Evolutionary conservation across 2,329 filamentous ascomycete genomes (phyloP).

Genomic region (Trichoderma cornu-damae): DNA sequence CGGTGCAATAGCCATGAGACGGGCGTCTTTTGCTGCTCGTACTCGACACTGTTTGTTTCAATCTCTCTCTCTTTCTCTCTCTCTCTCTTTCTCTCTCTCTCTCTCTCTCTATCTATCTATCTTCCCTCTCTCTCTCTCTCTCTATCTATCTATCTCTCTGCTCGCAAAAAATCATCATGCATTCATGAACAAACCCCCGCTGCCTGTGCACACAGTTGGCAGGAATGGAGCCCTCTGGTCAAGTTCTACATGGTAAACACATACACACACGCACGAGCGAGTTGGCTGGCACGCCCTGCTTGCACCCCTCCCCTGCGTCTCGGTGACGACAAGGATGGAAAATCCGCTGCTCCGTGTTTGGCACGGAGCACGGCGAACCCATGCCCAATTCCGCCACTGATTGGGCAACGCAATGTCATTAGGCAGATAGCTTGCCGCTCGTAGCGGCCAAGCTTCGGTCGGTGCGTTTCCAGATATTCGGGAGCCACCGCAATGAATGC

Average conservation of each 20-base stretch:
- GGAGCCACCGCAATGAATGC: slow-evolving; percentile 26
- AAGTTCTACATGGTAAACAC: background rate
- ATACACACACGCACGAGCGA: background rate
- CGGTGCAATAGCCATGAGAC: background rate
- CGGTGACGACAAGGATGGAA: slow-evolving; percentile 24
- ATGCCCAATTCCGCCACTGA: slow-evolving; percentile 21
- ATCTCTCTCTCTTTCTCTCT: background rate
- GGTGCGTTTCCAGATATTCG: slow-evolving; percentile 33
- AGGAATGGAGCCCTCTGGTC: background rate
- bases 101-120: too few species aligned
- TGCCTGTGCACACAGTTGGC: background rate
- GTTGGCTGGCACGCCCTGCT: slow-evolving; percentile 11
- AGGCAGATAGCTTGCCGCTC: slow-evolving; percentile 23
- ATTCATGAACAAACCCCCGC: too few species aligned
- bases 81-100: too few species aligned
- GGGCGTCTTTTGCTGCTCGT: background rate
- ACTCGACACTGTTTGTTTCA: background rate
- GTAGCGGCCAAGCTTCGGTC: slow-evolving; percentile 27
- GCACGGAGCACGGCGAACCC: background rate
- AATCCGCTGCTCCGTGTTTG: background rate
- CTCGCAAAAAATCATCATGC: too few species aligned
- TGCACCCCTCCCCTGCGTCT: slow-evolving; percentile 27
- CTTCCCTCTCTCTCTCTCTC: too few species aligned
- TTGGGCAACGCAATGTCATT: slow-evolving; percentile 23
- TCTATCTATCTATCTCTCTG: too few species aligned